Evolutionary conservation across 352 stramenopile species (phyloP), one percentile per base, ranked within the genome.

Genomic region (Phytophthora palmivora): DNA sequence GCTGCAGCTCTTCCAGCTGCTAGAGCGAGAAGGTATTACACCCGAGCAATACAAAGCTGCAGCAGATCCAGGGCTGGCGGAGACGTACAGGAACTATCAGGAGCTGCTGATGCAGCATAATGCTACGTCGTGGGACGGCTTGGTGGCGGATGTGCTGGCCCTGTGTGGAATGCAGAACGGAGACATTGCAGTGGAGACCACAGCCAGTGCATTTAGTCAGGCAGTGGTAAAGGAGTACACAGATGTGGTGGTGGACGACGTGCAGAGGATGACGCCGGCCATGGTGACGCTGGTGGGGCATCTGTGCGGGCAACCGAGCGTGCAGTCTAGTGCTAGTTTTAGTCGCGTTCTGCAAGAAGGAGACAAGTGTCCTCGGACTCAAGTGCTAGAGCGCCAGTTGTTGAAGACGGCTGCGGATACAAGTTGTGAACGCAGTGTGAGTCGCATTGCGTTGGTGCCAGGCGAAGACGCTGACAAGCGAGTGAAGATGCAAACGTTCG

Each of bases 191-290:
- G 28, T 42, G 14, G 21, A 49, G 15, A 36, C 34, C 36, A 19
- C 46, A 15, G 16, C 37, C 1, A 60, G 43, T 11, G 70, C 77
- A 15, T 91, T 89, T 48, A 66, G 58, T 15, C 58, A 70, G 12
- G 53, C 69, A 6, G 32, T 83, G 11, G 12, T 88, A 37, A 62
- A 49, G 16, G 69, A 72, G 6, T 88, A 78, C 46, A 91, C 79
- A 24, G 80, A 91, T 24, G 58, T 95, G 7, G 70, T 93, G 19
- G 61, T 93, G 19, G 85, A 94, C 34, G 82, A 94, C 36, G 42
- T 92, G 0, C 71, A 94, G 26, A 74, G 62, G 26, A 73, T 93
- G 70, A 90, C 77, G 15, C 83, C 85, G 1, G 82, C 83, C 4
- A 92, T 91, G 79, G 62, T 83, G 15, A 67, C 66, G 22, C 52